Percentiles rank a stretch among this genome's conserved stretches.
These are phyloP conservation scores for Gossypium davidsonii DNA, from an alignment of 441 rosid species.

Conservation along the genomic window DNA sequence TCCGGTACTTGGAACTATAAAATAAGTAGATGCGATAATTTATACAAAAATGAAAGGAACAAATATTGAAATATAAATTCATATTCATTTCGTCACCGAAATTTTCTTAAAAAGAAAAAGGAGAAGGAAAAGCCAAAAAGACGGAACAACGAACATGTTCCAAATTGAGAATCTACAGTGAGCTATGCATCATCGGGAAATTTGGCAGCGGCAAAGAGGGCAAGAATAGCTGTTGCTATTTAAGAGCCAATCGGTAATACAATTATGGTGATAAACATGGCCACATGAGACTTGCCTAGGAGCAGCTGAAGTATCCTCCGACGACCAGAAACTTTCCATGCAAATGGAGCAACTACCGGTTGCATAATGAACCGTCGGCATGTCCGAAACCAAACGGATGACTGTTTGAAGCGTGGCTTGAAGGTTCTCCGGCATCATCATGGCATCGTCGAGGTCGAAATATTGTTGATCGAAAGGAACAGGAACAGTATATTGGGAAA, in stretches of 20 bases:
- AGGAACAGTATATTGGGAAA: not conserved
- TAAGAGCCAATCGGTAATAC: constrained; percentile 42
- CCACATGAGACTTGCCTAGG: constrained; percentile 33
- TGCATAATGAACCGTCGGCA: constrained; percentile 17
- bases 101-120: no score
- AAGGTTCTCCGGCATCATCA: constrained; percentile 6
- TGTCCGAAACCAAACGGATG: constrained; percentile 4
- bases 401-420: not conserved
- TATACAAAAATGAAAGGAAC: not conserved
- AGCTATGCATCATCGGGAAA: constrained; percentile 7
- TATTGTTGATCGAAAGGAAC: constrained; percentile 1
- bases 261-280: constrained; percentile 36
- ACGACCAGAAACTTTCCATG: constrained; percentile 33
- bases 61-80: not conserved
- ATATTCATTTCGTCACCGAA: not conserved
- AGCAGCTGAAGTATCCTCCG: not conserved
- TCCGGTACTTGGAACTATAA: not conserved
- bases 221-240: constrained; percentile 28
- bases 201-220: constrained; percentile 38
- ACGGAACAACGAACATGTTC: not conserved
- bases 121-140: not conserved
- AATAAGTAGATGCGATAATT: not conserved
- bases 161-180: not conserved
- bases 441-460: constrained; percentile 38
- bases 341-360: constrained; percentile 31